Conservation (phyloP, 352 stramenopile species). For the Thraustochytrium sp. region DNA sequence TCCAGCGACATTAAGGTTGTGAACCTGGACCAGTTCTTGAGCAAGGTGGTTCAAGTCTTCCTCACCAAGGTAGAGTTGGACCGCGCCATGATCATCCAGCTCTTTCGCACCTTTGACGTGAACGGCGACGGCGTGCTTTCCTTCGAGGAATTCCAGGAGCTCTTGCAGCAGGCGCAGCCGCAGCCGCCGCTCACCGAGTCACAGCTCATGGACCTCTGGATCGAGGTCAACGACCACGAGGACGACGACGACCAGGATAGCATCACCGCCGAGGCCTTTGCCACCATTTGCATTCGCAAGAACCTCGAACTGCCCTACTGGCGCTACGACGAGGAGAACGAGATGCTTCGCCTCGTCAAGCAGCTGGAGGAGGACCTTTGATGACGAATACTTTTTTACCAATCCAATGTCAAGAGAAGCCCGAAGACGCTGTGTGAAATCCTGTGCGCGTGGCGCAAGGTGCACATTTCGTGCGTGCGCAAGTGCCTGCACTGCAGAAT, state of each 20-base stretch:
- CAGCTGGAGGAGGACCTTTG: not conserved
- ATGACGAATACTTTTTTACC: not conserved
- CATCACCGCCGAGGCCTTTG: conserved; percentile 34
- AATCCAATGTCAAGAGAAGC: no score
- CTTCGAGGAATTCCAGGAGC: conserved; percentile 35
- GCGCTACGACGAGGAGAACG: conserved; percentile 31
- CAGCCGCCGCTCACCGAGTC: not conserved
- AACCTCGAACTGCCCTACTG: conserved; percentile 34
- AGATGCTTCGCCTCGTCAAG: not conserved
- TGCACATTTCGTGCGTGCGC: no score
- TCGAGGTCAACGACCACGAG: conserved; percentile 25
- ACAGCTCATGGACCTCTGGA: conserved; percentile 21
- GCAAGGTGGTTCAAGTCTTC: not conserved
- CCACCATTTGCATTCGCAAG: conserved; percentile 33
- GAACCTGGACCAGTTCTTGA: conserved; percentile 2
- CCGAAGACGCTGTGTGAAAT: no score
- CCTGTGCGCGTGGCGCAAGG: no score
- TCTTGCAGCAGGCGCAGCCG: not conserved
- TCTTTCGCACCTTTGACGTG: conserved; percentile 37
- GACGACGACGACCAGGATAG: conserved; percentile 22
- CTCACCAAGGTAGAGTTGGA: conserved; percentile 17
- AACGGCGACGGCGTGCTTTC: conserved; percentile 40
- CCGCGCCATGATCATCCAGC: conserved; percentile 30
- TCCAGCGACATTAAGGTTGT: conserved; percentile 27
- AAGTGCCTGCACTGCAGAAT: no score